Conservation (phyloP, 306 rosid genomes). For the Calophaca sinica region DNA sequence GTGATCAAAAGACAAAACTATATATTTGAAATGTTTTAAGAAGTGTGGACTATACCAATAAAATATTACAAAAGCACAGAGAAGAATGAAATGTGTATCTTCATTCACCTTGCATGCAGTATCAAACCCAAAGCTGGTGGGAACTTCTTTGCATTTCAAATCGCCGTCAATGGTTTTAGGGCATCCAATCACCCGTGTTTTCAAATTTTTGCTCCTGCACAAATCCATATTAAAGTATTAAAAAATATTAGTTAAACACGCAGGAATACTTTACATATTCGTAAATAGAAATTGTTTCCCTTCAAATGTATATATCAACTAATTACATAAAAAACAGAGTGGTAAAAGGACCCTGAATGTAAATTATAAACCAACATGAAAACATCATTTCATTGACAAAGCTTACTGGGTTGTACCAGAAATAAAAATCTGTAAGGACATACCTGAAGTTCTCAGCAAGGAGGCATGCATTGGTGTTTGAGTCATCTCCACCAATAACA, state of each 20-base stretch:
- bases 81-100: slow-evolving; percentile 28
- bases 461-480: slow-evolving; percentile 98
- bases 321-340: neutral
- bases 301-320: neutral
- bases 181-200: slow-evolving; percentile 88
- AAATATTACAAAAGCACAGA: slow-evolving; percentile 11
- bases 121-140: slow-evolving; percentile 95
- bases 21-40: slow-evolving; percentile 15
- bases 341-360: slow-evolving; percentile 2
- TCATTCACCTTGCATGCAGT: slow-evolving; percentile 94
- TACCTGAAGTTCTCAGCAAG: slow-evolving; percentile 99
- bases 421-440: slow-evolving; percentile 12
- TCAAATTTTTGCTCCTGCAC: slow-evolving; percentile 79
- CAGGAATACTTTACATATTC: neutral
- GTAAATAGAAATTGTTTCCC: slow-evolving; percentile 16
- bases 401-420: slow-evolving; percentile 21
- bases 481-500: slow-evolving; percentile 99
- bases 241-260: neutral
- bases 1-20: neutral
- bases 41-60: slow-evolving; percentile 15
- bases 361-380: slow-evolving; percentile 23
- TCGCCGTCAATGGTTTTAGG: slow-evolving; percentile 99
- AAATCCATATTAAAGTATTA: slow-evolving; percentile 26
- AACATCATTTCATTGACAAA: slow-evolving; percentile 20
- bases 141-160: slow-evolving; percentile 96